Evolutionary conservation across 179 eudicot species (phyloP).

Genomic region (Nepenthes alata): DNA sequence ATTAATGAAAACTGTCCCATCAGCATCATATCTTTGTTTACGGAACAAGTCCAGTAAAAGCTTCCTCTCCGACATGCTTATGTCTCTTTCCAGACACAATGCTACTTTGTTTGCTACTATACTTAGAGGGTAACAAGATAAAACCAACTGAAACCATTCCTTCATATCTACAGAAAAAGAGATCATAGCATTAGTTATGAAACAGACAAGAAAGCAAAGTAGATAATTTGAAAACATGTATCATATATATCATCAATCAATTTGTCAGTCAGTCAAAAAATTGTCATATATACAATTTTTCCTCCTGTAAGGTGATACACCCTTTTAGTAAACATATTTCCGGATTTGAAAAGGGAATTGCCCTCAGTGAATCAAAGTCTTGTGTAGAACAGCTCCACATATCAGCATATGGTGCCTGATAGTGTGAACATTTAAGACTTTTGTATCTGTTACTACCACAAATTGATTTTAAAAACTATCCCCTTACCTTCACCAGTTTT

Average conservation of each 20-base stretch:
- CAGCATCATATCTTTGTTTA: constrained; percentile 53
- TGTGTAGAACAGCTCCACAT: background rate
- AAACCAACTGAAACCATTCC: constrained; percentile 71
- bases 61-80: constrained; percentile 34
- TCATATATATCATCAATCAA: background rate
- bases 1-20: constrained; percentile 28
- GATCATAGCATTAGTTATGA: background rate
- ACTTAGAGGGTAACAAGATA: constrained; percentile 74
- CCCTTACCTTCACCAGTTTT: constrained; percentile 60
- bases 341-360: background rate
- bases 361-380: background rate
- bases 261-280: background rate
- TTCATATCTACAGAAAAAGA: constrained; percentile 49
- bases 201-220: background rate
- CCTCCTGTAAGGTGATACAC: background rate
- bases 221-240: background rate
- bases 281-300: background rate
- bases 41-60: constrained; percentile 55
- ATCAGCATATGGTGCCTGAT: background rate
- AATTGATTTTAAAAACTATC: constrained; percentile 2
- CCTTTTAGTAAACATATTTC: background rate
- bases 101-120: constrained; percentile 18
- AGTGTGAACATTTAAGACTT: background rate
- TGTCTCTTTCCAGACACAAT: constrained; percentile 33
- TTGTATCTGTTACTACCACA: background rate